Percentiles rank a stretch among this genome's conserved stretches.
Conservation (phyloP, 495 filamentous ascomycete species). For the Aspergillus egyptiacus region DNA sequence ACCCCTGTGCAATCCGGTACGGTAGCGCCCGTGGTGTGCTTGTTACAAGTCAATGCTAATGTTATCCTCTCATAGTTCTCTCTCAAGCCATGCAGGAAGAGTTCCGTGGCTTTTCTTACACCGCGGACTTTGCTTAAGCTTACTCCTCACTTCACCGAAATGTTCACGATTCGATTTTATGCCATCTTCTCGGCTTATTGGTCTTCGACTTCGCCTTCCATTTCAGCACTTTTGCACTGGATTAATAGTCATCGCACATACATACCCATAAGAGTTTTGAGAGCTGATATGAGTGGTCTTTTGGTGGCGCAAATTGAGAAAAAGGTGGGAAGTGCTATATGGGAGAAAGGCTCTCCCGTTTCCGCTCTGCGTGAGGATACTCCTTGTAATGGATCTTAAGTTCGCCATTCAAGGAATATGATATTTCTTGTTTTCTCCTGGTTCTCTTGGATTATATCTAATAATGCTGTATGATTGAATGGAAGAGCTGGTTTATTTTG, state of each 20-base stretch:
- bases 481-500: slow-evolving; percentile 5
- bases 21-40: slow-evolving; percentile 21
- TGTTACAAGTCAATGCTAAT: slow-evolving; percentile 13
- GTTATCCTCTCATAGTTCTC: slow-evolving; percentile 56
- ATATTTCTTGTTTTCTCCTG: slow-evolving; percentile 8
- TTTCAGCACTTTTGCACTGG: slow-evolving; percentile 17
- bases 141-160: slow-evolving; percentile 2
- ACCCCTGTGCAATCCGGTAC: slow-evolving; percentile 97
- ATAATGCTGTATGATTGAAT: slow-evolving; percentile 17
- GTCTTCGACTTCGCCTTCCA: slow-evolving; percentile 12
- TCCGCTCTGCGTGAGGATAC: slow-evolving; percentile 9
- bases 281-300: slow-evolving; percentile 16
- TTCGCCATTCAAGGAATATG: slow-evolving; percentile 16
- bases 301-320: slow-evolving; percentile 18
- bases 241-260: slow-evolving; percentile 24
- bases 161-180: slow-evolving; percentile 17
- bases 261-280: slow-evolving; percentile 26
- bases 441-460: slow-evolving; percentile 6
- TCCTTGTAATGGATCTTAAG: slow-evolving; percentile 10
- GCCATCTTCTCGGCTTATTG: slow-evolving; percentile 18
- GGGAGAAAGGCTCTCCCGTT: neutral
- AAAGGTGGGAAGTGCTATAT: slow-evolving; percentile 5
- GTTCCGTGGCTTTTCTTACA: slow-evolving; percentile 98
- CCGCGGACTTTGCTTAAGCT: slow-evolving; percentile 60
- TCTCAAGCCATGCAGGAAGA: slow-evolving; percentile 99